phyloP scores from a whole-genome alignment of 2,329 filamentous ascomycete species.

The Colletotrichum agaves region DNA sequence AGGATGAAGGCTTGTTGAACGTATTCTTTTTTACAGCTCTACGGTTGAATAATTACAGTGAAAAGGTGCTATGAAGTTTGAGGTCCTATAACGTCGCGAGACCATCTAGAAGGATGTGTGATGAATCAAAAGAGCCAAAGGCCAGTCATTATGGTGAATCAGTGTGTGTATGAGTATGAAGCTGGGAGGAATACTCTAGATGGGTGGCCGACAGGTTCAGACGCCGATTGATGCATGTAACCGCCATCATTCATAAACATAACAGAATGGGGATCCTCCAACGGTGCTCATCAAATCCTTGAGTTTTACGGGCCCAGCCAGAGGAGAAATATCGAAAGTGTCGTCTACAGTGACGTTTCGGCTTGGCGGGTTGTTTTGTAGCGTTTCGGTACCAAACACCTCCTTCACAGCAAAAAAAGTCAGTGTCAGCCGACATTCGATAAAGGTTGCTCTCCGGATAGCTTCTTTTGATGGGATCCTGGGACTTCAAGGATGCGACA shows the following conservation, averaged over 20 bases:
- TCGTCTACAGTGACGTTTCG: slow-evolving; percentile 55
- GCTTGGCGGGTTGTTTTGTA: slow-evolving; percentile 53
- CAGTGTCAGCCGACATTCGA: not conserved
- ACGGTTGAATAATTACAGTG: not conserved
- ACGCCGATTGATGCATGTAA: not conserved
- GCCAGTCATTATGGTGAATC: too few relatives aligned
- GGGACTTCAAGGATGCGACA: not conserved
- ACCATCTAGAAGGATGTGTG: too few relatives aligned
- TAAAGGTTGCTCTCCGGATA: not conserved
- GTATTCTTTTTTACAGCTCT: not conserved
- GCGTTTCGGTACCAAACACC: slow-evolving; percentile 54
- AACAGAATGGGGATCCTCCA: slow-evolving; percentile 54
- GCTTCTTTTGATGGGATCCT: not conserved
- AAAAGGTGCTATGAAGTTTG: not conserved
- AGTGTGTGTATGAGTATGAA: too few relatives aligned
- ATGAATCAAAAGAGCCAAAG: too few relatives aligned
- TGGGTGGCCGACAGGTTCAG: too few relatives aligned
- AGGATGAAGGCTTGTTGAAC: too few relatives aligned
- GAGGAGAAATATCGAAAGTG: slow-evolving; percentile 44
- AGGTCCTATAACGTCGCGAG: too few relatives aligned
- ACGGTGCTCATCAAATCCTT: slow-evolving; percentile 52
- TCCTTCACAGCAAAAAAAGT: slow-evolving; percentile 22
- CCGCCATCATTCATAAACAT: slow-evolving; percentile 48
- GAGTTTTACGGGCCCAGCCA: slow-evolving; percentile 49
- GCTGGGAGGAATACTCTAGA: too few relatives aligned